Conservation (phyloP, 495 filamentous ascomycete genomes). For the Neurospora sp. region DNA sequence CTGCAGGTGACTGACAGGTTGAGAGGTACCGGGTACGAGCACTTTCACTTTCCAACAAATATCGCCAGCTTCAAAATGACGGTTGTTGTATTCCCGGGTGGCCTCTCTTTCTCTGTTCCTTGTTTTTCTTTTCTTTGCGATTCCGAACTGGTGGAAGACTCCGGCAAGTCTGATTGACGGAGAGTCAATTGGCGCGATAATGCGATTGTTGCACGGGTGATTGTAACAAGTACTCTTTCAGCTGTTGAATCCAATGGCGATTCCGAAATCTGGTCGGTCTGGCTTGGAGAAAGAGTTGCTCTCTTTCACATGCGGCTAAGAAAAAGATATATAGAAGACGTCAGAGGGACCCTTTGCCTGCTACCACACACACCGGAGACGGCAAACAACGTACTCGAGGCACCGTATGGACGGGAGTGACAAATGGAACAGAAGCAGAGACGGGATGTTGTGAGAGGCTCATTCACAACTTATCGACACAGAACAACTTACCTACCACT, state of each 20-base stretch:
- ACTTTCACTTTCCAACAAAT: background rate
- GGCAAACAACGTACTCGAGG: background rate
- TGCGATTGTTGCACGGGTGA: background rate
- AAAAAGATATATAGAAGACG: background rate
- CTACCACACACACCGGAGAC: background rate
- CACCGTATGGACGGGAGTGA: background rate
- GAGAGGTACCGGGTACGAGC: background rate
- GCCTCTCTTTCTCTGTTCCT: background rate
- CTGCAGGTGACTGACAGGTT: background rate
- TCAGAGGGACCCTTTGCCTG: background rate
- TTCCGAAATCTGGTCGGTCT: background rate
- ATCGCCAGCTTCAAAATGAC: background rate
- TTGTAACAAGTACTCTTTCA: background rate
- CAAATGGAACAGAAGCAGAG: background rate
- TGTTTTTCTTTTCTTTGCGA: background rate
- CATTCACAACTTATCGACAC: background rate
- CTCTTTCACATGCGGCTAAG: constrained; percentile 2
- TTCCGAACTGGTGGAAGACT: background rate
- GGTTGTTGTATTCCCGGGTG: background rate
- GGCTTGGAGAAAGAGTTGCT: background rate
- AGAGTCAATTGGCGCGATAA: background rate
- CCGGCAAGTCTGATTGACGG: background rate
- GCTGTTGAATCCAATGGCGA: background rate
- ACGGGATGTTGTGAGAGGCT: background rate
- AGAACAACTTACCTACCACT: background rate